Percentiles rank a stretch among this genome's conserved stretches.
phyloP scores from a whole-genome alignment of 2,329 filamentous ascomycete species.

The Fusarium gaditjirri region DNA sequence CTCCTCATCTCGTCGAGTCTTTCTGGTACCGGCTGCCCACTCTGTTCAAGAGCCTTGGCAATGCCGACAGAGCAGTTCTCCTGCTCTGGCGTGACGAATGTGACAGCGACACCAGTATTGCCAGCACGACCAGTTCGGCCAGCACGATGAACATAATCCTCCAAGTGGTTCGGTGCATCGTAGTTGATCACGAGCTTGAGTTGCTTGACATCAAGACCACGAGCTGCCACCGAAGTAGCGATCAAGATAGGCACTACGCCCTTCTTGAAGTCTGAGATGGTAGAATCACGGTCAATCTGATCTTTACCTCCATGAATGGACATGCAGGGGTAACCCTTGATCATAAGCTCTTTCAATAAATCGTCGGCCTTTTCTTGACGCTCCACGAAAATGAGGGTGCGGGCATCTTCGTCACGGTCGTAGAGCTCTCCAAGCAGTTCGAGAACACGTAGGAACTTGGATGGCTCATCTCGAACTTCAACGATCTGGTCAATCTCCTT shows the following conservation, averaged over 20 bases:
- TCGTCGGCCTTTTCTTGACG: conserved; percentile 90
- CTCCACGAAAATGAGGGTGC: conserved; percentile 91
- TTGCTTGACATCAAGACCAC: conserved; percentile 95
- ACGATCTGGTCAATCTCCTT: conserved; percentile 95
- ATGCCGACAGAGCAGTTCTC: conserved; percentile 91
- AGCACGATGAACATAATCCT: conserved; percentile 95
- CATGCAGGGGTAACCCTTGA: conserved; percentile 89
- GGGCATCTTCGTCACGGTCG: conserved; percentile 86
- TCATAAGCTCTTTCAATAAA: conserved; percentile 79
- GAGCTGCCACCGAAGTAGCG: conserved; percentile 93
- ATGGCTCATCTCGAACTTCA: conserved; percentile 82
- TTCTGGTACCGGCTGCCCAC: conserved; percentile 84
- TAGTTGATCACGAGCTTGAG: conserved; percentile 96
- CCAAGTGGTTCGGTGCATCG: conserved; percentile 91
- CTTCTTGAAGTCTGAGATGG: conserved; percentile 92
- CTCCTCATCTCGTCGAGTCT: conserved; percentile 72
- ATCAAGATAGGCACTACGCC: conserved; percentile 90
- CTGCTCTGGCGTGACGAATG: conserved; percentile 91
- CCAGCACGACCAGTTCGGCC: conserved; percentile 95
- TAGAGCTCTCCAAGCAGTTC: conserved; percentile 90
- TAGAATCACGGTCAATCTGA: conserved; percentile 91
- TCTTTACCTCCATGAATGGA: conserved; percentile 95
- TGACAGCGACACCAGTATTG: conserved; percentile 93
- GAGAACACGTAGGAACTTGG: conserved; percentile 85
- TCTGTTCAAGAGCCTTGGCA: conserved; percentile 91